Base-by-base conservation (phyloP, 2,329 filamentous ascomycete species). In the Alternaria sp. region DNA sequence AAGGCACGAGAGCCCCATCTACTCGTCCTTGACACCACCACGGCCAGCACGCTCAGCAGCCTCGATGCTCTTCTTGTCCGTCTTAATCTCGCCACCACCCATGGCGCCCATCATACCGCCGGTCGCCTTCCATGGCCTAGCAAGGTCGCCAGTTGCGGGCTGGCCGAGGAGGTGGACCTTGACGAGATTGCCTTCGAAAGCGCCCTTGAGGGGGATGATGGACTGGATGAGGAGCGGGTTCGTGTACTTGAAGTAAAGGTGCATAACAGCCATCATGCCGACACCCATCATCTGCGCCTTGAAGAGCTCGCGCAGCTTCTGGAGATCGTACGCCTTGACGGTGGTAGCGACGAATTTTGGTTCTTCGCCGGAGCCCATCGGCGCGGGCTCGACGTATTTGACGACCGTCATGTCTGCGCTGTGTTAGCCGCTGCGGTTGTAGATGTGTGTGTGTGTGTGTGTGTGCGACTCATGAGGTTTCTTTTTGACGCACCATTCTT, bases 171-270 rank as follows among this genome's bases (percentile, higher is more conserved):
- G 70, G 82, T 98, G 91, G 75, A 99, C 94, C 87, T 98, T 97
- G 84, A 95, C 87, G 72, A 97, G 84, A 85, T 97, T 98, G 82
- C 90, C 86, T 85, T 99, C 95, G 80, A 99, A 86, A 44, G 93
- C 94, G 77, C 90, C 86, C 89, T 99, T 99, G 80, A 98, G 85
- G 33, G 95, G 95, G 77, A 99, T 95, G 83, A 99, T 97, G 79
- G 91, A 96, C 87, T 99, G 95, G 83, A 99, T 97, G 74, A 97
- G 84, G 51, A 99, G 91, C 40, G 95, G 95, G 88, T 98, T 99
- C 83, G 93, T 98, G 89, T 98, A 99, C 80, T 97, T 93, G 86
- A 99, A 91, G 88, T 98, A 99, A 62, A 99, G 69, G 83, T 99
- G 95, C 94, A 99, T 98, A 76, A 97, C 91, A 62, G 81, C 88